These are phyloP conservation scores for Aspergillus sp. DNA, from an alignment of 2,329 filamentous ascomycete species.

Conservation along the genomic window DNA sequence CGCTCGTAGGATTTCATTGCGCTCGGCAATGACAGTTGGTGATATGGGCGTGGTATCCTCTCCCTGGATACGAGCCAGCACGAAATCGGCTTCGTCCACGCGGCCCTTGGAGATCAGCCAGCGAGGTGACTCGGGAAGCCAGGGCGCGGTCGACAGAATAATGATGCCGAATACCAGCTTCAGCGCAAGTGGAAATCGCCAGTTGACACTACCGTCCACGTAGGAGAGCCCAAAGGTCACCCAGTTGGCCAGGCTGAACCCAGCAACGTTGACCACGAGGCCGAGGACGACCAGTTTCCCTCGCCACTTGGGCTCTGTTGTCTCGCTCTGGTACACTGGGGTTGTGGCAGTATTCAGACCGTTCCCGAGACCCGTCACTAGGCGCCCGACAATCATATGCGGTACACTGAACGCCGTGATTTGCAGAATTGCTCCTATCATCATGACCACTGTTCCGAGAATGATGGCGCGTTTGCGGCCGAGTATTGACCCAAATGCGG, in stretches of 20 bases:
- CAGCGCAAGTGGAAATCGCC: slow-evolving; percentile 24
- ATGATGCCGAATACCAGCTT: too few relatives aligned
- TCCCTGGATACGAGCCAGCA: too few relatives aligned
- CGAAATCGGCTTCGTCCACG: too few relatives aligned
- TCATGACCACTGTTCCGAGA: too few relatives aligned
- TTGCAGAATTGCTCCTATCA: too few relatives aligned
- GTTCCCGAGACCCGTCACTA: slow-evolving; percentile 1
- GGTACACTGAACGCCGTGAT: too few relatives aligned
- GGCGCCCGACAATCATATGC: too few relatives aligned
- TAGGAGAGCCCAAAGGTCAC: slow-evolving; percentile 46
- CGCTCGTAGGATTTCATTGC: too few relatives aligned
- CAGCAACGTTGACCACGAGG: slow-evolving; percentile 28
- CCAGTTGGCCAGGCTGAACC: slow-evolving; percentile 46
- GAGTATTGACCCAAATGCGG: too few relatives aligned
- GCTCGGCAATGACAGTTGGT: too few relatives aligned
- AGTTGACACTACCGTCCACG: slow-evolving; percentile 31
- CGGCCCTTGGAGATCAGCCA: neutral
- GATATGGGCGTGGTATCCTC: too few relatives aligned
- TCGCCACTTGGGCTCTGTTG: slow-evolving; percentile 40
- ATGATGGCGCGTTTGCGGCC: too few relatives aligned
- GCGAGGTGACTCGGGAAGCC: slow-evolving; percentile 38
- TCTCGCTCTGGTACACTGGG: slow-evolving; percentile 53
- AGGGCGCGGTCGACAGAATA: slow-evolving; percentile 28
- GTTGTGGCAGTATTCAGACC: slow-evolving; percentile 52
- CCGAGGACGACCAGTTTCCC: slow-evolving; percentile 30